phyloP scores from a whole-genome alignment of 192 early-diverging fungal species.

The Coemansia asiatica region DNA sequence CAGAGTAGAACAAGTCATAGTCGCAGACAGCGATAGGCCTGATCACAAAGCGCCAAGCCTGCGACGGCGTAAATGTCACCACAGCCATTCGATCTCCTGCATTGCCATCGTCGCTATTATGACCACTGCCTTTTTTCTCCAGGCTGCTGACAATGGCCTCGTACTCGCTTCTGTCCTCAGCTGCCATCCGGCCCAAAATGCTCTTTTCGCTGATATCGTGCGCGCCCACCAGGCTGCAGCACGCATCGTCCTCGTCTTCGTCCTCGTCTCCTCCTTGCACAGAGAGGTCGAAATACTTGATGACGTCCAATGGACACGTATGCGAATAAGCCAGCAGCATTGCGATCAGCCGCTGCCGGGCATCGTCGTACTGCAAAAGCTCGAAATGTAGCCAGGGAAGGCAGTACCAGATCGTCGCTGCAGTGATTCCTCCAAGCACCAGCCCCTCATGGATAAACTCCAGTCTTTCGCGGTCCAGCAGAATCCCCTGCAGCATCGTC shows the following conservation, averaged over 20 bases:
- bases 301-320: constrained; percentile 33
- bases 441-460: constrained; percentile 28
- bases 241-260: too few species aligned
- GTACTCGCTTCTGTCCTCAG: constrained; percentile 19
- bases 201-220: constrained; percentile 1
- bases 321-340: constrained; percentile 25
- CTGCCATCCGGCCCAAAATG: neutral
- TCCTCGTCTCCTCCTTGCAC: neutral
- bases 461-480: constrained; percentile 40
- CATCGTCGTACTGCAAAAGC: constrained; percentile 31
- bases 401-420: constrained; percentile 36
- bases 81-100: too few species aligned
- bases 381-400: constrained; percentile 41
- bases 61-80: constrained; percentile 12
- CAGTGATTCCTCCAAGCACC: constrained; percentile 20
- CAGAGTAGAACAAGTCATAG: constrained; percentile 38
- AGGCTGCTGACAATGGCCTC: neutral
- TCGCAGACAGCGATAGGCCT: constrained; percentile 26
- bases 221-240: neutral
- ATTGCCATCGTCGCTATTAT: too few species aligned
- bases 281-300: constrained; percentile 1
- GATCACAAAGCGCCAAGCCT: constrained; percentile 34
- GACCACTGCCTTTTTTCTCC: neutral
- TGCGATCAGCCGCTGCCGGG: constrained; percentile 29
- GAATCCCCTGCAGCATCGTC: constrained; percentile 15